These are phyloP conservation scores for Trichophyton rubrum DNA, from an alignment of 2,329 filamentous ascomycete genomes.

Conservation along the genomic window DNA sequence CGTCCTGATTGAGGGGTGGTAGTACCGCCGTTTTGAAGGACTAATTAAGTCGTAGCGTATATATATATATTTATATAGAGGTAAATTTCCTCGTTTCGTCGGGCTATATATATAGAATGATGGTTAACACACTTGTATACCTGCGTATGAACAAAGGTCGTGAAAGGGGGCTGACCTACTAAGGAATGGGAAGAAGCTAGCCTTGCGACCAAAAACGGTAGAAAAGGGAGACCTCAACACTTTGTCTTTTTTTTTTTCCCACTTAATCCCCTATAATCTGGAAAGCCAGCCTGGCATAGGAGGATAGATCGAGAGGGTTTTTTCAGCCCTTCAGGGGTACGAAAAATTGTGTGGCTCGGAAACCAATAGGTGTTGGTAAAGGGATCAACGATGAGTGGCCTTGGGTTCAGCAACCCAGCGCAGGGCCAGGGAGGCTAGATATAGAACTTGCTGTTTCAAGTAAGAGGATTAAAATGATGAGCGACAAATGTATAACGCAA, in stretches of 20 bases:
- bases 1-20: conserved; percentile 68
- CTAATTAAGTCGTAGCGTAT: background rate
- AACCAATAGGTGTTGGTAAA: background rate
- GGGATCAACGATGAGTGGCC: background rate
- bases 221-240: background rate
- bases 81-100: no score
- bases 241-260: background rate
- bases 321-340: background rate
- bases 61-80: background rate
- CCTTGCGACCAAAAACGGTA: background rate
- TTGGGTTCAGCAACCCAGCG: background rate
- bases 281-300: background rate
- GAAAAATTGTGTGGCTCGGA: background rate
- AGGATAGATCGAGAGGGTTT: background rate
- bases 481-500: background rate
- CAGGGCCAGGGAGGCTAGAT: background rate
- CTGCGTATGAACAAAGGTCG: background rate
- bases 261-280: background rate
- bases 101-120: no score
- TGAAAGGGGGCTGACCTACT: background rate
- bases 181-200: background rate
- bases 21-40: conserved; percentile 27
- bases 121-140: background rate
- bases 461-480: background rate
- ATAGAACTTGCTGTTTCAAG: background rate